phyloP scores from a whole-genome alignment of 2,329 filamentous ascomycete species.

The Xylariales sp. region DNA sequence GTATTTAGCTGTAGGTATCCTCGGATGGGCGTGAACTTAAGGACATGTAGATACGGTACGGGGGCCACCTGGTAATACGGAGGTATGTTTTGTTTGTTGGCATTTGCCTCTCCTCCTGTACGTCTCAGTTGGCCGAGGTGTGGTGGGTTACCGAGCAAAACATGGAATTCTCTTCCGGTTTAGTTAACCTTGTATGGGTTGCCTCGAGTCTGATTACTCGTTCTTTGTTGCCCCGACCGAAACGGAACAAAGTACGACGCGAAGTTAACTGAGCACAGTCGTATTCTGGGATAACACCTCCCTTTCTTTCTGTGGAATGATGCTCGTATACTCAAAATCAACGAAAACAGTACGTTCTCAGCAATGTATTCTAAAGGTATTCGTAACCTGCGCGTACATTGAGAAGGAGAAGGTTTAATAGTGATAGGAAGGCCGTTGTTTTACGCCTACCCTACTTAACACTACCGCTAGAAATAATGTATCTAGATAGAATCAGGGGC shows the following conservation, averaged over 20 bases:
- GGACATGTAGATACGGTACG: not conserved
- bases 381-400: not conserved
- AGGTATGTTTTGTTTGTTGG: not conserved
- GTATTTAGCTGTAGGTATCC: not conserved
- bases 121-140: not conserved
- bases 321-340: not conserved
- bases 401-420: not conserved
- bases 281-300: not conserved
- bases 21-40: not conserved
- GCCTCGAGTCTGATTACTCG: not conserved
- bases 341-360: too few species aligned
- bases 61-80: not conserved
- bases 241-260: not conserved
- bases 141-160: not conserved
- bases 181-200: slow-evolving; percentile 1
- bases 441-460: not conserved
- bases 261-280: not conserved
- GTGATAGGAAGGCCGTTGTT: not conserved
- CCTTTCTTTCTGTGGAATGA: not conserved
- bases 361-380: not conserved
- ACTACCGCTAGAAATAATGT: not conserved
- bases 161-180: not conserved
- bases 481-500: not conserved
- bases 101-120: not conserved
- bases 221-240: not conserved